Evolutionary conservation across 768 basidiomycete genomes (phyloP).

Genomic region (Gymnopilus junonius): DNA sequence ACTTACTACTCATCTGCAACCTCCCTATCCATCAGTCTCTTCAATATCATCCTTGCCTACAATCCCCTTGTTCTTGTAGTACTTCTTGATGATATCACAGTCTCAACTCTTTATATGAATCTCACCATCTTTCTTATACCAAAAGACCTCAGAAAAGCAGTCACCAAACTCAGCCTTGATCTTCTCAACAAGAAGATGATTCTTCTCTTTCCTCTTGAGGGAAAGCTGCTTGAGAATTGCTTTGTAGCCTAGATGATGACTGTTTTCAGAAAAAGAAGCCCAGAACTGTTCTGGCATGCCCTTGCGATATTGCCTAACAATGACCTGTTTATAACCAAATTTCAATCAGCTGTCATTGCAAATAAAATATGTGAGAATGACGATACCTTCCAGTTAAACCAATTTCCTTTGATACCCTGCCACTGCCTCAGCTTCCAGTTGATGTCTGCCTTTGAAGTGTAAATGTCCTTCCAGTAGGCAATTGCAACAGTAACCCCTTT

Average conservation of each 20-base stretch:
- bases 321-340: neutral
- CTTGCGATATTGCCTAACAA: neutral
- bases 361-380: too few relatives aligned
- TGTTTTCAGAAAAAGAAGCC: slow-evolving; percentile 1
- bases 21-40: too few relatives aligned
- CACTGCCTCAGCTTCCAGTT: too few relatives aligned
- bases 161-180: slow-evolving; percentile 1
- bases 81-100: slow-evolving; percentile 6
- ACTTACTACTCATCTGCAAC: too few relatives aligned
- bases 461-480: too few relatives aligned
- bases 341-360: too few relatives aligned
- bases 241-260: slow-evolving; percentile 5
- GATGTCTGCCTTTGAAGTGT: too few relatives aligned
- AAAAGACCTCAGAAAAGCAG: slow-evolving; percentile 2
- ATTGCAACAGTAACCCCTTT: too few relatives aligned
- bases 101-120: neutral
- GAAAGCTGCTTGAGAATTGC: neutral
- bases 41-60: neutral
- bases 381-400: slow-evolving; percentile 1
- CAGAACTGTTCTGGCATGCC: slow-evolving; percentile 5
- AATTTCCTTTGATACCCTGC: neutral
- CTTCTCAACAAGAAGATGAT: slow-evolving; percentile 1
- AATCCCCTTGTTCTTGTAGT: too few relatives aligned
- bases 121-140: slow-evolving; percentile 1
- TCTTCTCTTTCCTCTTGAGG: neutral